Evolutionary conservation across 441 rosid genomes (phyloP), one percentile per base, ranked within the genome.

Genomic region (Erodium chrysanthum): DNA sequence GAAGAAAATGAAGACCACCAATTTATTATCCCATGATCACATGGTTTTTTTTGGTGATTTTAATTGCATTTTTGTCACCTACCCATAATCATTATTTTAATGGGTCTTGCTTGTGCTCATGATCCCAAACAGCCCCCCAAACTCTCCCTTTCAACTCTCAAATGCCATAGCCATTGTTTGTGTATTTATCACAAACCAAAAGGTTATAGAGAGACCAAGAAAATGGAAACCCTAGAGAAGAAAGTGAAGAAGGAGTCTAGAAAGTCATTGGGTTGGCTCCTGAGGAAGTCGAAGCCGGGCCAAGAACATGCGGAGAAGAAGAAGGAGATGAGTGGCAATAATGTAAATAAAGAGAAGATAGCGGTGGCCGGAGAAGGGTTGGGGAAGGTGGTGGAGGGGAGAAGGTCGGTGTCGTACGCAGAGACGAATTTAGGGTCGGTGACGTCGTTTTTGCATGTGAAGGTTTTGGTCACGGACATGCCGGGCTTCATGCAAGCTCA

Each of bases 401-500:
- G 96, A 75, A 90, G 78, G 64, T 92, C 98, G 5, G 91, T 92
- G 69, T 92, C 97, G 0, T 85, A 87, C 21, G 80, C 85, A 70
- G 96, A 92, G 75, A 76, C 82, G 14, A 86, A 86, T 64, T 18
- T 83, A 79, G 80, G 66, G 25, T 85, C 96, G 0, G 95, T 81
- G 71, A 84, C 78, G 9, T 74, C 85, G 68, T 86, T 92, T 82
- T 84, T 89, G 68, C 91, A 89, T 68, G 93, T 88, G 79, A 92
- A 78, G 83, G 90, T 90, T 23, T 61, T 92, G 78, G 92, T 85
- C 10, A 69, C 83, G 14, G 98, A 92, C 71, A 92, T 92, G 98
- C 91, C 93, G 25, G 90, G 85, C 64, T 84, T 78, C 81, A 92
- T 92, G 98, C 98, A 90, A 71, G 86, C 80, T 35, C 98, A 85